Evolutionary conservation across 345 rosid species (phyloP).

Genomic region (Lumnitzera racemosa): DNA sequence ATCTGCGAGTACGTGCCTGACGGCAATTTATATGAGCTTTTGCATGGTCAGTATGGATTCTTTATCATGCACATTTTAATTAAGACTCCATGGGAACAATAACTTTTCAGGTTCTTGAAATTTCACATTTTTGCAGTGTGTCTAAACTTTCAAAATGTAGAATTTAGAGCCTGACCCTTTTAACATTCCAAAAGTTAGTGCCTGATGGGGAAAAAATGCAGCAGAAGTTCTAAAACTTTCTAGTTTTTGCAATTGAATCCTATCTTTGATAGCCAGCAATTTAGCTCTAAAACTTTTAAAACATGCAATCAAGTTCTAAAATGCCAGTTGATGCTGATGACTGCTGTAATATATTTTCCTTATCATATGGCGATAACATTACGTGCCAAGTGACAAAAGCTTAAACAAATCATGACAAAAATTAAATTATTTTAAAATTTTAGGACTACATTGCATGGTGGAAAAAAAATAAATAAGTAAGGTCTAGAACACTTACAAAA

Average conservation of each 20-base stretch:
- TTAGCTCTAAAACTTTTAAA: background rate
- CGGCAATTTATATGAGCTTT: conserved; percentile 37
- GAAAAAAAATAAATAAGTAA: no score
- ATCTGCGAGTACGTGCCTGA: conserved; percentile 35
- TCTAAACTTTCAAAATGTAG: no score
- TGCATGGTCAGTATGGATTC: conserved; percentile 36
- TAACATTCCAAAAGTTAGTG: no score
- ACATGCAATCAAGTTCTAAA: background rate
- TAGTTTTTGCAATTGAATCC: background rate
- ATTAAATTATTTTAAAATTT: no score
- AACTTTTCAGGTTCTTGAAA: no score
- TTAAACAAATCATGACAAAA: background rate
- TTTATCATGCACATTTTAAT: background rate
- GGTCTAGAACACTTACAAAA: no score
- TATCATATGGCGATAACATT: background rate
- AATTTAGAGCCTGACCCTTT: no score
- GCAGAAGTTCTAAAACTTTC: background rate
- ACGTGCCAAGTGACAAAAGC: background rate
- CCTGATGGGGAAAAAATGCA: no score
- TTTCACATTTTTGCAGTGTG: no score
- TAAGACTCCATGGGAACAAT: no score
- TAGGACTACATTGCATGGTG: no score
- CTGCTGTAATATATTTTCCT: background rate
- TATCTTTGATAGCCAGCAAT: background rate
- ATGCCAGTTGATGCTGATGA: background rate